phyloP scores from a whole-genome alignment of 805 yeast genomes.

The Yueomyces sp. region DNA sequence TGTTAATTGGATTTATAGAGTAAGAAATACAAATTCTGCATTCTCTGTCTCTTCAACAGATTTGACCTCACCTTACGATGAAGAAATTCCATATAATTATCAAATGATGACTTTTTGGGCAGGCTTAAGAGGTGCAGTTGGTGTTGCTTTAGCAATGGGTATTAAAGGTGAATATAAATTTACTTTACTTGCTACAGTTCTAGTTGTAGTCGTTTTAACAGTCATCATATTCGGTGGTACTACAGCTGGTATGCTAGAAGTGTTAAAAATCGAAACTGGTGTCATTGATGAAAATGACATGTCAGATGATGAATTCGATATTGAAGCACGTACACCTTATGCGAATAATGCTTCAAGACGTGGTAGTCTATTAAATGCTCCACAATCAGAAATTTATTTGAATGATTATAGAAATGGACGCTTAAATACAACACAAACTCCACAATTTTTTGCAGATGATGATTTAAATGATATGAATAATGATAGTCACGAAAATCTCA shows the following conservation, averaged over 20 bases:
- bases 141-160: slow-evolving; percentile 97
- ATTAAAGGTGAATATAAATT: slow-evolving; percentile 86
- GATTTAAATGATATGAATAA: background rate
- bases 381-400: background rate
- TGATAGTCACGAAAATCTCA: background rate
- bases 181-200: slow-evolving; percentile 81
- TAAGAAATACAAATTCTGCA: slow-evolving; percentile 36
- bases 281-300: slow-evolving; percentile 63
- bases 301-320: slow-evolving; percentile 91
- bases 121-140: slow-evolving; percentile 97
- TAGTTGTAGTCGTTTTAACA: slow-evolving; percentile 92
- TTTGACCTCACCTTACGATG: slow-evolving; percentile 29
- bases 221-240: slow-evolving; percentile 97
- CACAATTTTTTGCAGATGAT: background rate
- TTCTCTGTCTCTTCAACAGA: slow-evolving; percentile 20
- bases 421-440: background rate
- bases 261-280: slow-evolving; percentile 84
- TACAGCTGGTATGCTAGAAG: slow-evolving; percentile 95
- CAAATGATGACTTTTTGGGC: slow-evolving; percentile 99
- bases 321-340: slow-evolving; percentile 46
- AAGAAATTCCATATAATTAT: slow-evolving; percentile 87
- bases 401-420: background rate
- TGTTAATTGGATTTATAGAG: slow-evolving; percentile 64
- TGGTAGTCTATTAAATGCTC: slow-evolving; percentile 1
- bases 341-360: slow-evolving; percentile 1